Base-by-base conservation (phyloP, 306 rosid genomes). In the Begonia fuchsioides region DNA sequence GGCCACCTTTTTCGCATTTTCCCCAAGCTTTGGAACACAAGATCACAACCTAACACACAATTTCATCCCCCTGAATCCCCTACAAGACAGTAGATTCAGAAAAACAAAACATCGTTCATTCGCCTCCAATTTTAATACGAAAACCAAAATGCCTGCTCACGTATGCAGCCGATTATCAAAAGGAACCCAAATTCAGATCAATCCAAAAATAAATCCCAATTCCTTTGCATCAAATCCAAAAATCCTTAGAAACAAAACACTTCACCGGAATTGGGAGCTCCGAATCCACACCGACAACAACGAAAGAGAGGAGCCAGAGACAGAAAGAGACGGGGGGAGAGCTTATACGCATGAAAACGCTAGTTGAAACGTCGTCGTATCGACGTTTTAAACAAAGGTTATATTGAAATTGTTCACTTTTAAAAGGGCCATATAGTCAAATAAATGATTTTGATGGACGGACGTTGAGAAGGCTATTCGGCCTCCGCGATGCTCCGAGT, bases 1-100 rank as follows among this genome's bases (percentile, higher is more conserved):
- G 81, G 50, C 93, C 97, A 72, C 97, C 84, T 84, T 84, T 38
- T 17, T n/a, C n/a, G n/a, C n/a, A n/a, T n/a, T n/a, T n/a, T n/a
- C n/a, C n/a, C 12, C 48, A n/a, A n/a, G n/a, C n/a, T n/a, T n/a
- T 82, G 77, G 54, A 83, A 83, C 65, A 84, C 79, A 68, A 72
- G 65, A 38, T 70, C 74, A 64, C 71, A 70, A 72, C 71, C 77
- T 77, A 78, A 63, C 35, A 17, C 11, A 57, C 56, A 59, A 70
- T 62, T 56, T 58, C 59, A 59, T 60, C 59, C 38, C n/a, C 70
- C 60, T 74, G 64, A 70, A 50, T 73, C 77, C 35, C 35, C 35
- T 26, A 26, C 35, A 8, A 26, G 35, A 26, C 35, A 26, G 35
- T 26, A 26, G 35, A 26, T 4, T 26, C 35, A 26, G 35, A 26